These are phyloP conservation scores for Termitomyces sp. DNA, from an alignment of 768 basidiomycete species.

Conservation along the genomic window DNA sequence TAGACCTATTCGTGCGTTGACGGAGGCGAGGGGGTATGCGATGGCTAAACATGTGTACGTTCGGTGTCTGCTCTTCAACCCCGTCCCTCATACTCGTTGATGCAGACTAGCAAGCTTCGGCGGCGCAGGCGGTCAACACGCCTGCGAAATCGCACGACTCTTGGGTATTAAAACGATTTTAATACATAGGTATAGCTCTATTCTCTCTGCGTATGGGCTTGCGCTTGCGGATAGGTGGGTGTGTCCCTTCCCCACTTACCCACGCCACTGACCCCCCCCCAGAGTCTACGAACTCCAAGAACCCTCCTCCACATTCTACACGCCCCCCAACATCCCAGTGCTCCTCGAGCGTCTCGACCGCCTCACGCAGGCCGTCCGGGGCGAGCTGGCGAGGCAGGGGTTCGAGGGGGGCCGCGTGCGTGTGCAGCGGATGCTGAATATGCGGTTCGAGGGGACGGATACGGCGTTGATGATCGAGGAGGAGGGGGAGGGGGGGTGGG, in stretches of 20 bases:
- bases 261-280: neutral
- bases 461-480: constrained; percentile 88
- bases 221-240: constrained; percentile 83
- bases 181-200: constrained; percentile 89
- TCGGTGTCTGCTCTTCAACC: neutral
- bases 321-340: constrained; percentile 47
- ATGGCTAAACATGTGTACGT: constrained; percentile 66
- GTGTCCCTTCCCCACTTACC: too few species aligned
- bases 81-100: constrained; percentile 1
- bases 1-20: constrained; percentile 86
- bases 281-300: constrained; percentile 89
- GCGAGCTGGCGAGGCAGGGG: constrained; percentile 75
- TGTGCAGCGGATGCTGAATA: constrained; percentile 82
- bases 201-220: constrained; percentile 92
- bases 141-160: constrained; percentile 85
- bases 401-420: constrained; percentile 71
- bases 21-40: constrained; percentile 85
- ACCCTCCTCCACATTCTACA: constrained; percentile 80
- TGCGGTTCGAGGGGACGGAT: constrained; percentile 93
- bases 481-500: constrained; percentile 68
- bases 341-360: constrained; percentile 68
- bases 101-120: constrained; percentile 80
- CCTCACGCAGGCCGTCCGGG: constrained; percentile 56
- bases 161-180: constrained; percentile 86
- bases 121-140: constrained; percentile 89